A percentile compares a stretch with the other conserved stretches of the same genome.
These are phyloP conservation scores for Zygoascus biomembranicola DNA, from an alignment of 805 yeast genomes.

Conservation along the genomic window DNA sequence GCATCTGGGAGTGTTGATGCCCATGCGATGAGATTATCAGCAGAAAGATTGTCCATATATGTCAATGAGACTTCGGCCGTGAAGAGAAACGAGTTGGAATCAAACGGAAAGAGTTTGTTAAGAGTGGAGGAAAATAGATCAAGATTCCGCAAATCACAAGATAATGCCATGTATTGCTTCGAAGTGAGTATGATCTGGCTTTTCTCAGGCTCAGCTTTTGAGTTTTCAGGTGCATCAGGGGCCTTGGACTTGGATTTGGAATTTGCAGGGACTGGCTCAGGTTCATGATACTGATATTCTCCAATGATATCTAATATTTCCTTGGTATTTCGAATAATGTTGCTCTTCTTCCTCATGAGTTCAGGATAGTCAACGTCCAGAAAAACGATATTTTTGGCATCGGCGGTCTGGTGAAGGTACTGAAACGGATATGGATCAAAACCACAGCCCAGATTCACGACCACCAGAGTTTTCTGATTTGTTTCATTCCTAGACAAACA, in stretches of 20 bases:
- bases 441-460: constrained; percentile 76
- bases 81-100: constrained; percentile 35
- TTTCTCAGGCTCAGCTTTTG: neutral
- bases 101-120: constrained; percentile 10
- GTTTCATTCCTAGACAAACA: constrained; percentile 29
- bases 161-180: constrained; percentile 45
- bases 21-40: constrained; percentile 50
- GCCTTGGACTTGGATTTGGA: neutral
- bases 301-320: constrained; percentile 45
- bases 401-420: constrained; percentile 27
- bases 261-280: neutral
- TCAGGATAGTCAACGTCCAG: constrained; percentile 74
- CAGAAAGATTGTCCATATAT: constrained; percentile 60
- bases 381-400: constrained; percentile 37
- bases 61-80: constrained; percentile 80
- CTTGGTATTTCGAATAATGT: constrained; percentile 40
- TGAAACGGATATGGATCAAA: constrained; percentile 57
- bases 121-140: constrained; percentile 29
- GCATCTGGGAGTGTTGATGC: constrained; percentile 37
- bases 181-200: neutral
- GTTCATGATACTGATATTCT: neutral
- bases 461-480: constrained; percentile 25
- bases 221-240: neutral
- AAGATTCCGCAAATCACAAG: constrained; percentile 54
- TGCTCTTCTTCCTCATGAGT: constrained; percentile 46